Evolutionary conservation across 805 yeast species (phyloP).

Genomic region (Nakazawaea ishiwadae): DNA sequence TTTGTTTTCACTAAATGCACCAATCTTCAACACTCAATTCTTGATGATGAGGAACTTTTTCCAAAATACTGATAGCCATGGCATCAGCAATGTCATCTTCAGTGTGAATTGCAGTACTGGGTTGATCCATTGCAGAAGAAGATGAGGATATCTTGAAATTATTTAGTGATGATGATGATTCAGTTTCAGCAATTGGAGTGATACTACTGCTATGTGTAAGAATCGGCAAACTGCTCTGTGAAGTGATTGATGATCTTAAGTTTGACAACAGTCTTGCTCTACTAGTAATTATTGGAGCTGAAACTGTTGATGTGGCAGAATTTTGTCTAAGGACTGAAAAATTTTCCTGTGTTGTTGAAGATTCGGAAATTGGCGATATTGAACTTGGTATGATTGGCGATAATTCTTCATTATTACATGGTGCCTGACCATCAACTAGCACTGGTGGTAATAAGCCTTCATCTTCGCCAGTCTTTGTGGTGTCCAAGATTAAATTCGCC

Average conservation of each 20-base stretch:
- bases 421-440: slow-evolving; percentile 8
- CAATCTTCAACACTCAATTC: slow-evolving; percentile 10
- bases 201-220: neutral
- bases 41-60: slow-evolving; percentile 12
- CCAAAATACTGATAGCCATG: slow-evolving; percentile 16
- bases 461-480: neutral
- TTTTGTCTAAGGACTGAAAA: neutral
- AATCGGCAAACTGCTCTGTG: slow-evolving; percentile 2
- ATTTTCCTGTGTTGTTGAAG: neutral
- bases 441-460: slow-evolving; percentile 10
- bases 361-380: slow-evolving; percentile 2
- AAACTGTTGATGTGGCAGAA: slow-evolving; percentile 3
- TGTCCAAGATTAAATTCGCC: too few relatives aligned
- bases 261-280: neutral
- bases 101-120: neutral
- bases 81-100: slow-evolving; percentile 16
- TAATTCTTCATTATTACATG: slow-evolving; percentile 10
- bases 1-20: slow-evolving; percentile 11
- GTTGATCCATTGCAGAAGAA: neutral
- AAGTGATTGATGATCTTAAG: slow-evolving; percentile 3
- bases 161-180: too few relatives aligned
- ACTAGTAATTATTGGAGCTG: neutral
- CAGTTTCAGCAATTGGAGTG: neutral
- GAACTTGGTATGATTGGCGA: slow-evolving; percentile 9
- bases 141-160: too few relatives aligned